phyloP scores from a whole-genome alignment of 1,284 basidiomycete species.

The Boletellus sp. region DNA sequence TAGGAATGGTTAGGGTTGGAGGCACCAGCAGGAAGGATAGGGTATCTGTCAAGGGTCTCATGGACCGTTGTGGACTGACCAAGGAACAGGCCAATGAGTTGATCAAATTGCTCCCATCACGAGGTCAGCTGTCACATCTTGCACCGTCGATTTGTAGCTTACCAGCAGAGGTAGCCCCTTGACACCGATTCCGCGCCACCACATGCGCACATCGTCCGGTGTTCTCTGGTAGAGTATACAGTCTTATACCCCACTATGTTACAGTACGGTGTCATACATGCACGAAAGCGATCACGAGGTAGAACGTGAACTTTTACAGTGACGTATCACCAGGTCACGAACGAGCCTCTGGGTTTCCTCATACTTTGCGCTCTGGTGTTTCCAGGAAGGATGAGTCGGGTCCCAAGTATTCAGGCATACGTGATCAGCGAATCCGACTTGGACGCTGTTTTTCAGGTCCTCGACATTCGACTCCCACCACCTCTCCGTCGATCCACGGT shows the following conservation, averaged over 20 bases:
- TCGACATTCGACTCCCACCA: slow-evolving; percentile 31
- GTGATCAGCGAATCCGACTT: slow-evolving; percentile 22
- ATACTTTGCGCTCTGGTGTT: slow-evolving; percentile 11
- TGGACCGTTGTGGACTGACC: slow-evolving; percentile 18
- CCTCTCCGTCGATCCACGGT: slow-evolving; percentile 20
- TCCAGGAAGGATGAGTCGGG: slow-evolving; percentile 23
- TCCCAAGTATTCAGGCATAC: slow-evolving; percentile 22
- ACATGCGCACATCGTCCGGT: neutral
- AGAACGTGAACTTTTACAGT: slow-evolving; percentile 11
- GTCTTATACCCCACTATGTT: neutral
- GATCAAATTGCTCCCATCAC: slow-evolving; percentile 8
- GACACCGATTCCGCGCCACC: neutral
- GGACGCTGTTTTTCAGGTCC: slow-evolving; percentile 3
- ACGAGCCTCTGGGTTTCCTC: slow-evolving; percentile 20
- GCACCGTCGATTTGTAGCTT: neutral
- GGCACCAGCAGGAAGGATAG: slow-evolving; percentile 12
- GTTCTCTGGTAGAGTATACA: neutral
- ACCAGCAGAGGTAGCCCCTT: slow-evolving; percentile 5
- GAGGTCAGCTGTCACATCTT: slow-evolving; percentile 2
- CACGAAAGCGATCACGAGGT: slow-evolving; percentile 7
- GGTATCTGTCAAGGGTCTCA: slow-evolving; percentile 8
- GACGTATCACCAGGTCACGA: slow-evolving; percentile 17
- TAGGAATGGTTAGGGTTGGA: slow-evolving; percentile 16
- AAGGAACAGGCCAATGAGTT: slow-evolving; percentile 22
- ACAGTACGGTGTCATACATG: neutral